Evolutionary conservation across 441 rosid genomes (phyloP).

Genomic region (Jatropha podagrica): DNA sequence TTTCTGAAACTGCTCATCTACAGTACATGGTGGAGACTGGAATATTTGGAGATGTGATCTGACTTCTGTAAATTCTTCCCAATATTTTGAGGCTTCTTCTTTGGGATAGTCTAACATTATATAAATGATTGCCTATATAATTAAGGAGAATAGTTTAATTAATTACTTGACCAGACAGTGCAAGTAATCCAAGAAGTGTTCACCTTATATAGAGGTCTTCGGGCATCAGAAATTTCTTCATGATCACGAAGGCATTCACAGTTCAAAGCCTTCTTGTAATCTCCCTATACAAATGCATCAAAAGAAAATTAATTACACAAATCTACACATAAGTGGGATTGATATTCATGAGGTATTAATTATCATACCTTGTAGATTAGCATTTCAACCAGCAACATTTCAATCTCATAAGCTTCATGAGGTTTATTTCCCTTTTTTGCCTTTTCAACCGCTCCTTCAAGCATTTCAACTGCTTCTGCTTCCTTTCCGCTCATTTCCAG

Average conservation of each 20-base stretch:
- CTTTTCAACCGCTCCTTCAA: slow-evolving; percentile 32
- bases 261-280: slow-evolving; percentile 35
- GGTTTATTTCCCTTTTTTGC: slow-evolving; percentile 27
- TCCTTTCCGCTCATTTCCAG: slow-evolving; percentile 72
- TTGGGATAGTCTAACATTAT: slow-evolving; percentile 19
- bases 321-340: not conserved
- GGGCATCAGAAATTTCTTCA: slow-evolving; percentile 44
- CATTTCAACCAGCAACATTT: slow-evolving; percentile 66
- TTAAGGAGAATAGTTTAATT: not conserved
- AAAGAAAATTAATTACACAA: not conserved
- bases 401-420: slow-evolving; percentile 65
- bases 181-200: not conserved
- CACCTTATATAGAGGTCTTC: slow-evolving; percentile 59
- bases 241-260: slow-evolving; percentile 47
- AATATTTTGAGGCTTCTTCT: slow-evolving; percentile 27
- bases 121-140: slow-evolving; percentile 42
- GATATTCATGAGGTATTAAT: not conserved
- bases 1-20: slow-evolving; percentile 27
- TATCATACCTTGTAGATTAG: slow-evolving; percentile 58
- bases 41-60: slow-evolving; percentile 10
- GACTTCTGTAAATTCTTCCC: slow-evolving; percentile 40
- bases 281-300: slow-evolving; percentile 37
- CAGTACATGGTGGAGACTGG: slow-evolving; percentile 30
- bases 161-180: not conserved
- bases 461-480: slow-evolving; percentile 40